phyloP scores from a whole-genome alignment of 1,139 yeast genomes.

The Pichia inconspicua region DNA sequence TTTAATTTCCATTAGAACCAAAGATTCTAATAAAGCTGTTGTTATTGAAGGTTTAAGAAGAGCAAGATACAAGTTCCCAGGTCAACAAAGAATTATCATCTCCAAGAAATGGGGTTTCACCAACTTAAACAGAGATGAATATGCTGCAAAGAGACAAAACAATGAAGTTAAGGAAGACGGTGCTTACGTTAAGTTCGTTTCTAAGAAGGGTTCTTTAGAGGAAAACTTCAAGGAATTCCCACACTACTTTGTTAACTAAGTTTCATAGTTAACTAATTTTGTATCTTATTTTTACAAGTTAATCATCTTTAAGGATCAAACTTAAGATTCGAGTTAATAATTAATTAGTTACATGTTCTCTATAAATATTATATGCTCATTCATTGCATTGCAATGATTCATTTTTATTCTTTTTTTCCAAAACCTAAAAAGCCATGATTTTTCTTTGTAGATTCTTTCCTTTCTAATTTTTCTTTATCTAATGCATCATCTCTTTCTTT shows the following conservation, averaged over 20 bases:
- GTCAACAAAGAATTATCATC: constrained; percentile 98
- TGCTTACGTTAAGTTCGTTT: constrained; percentile 98
- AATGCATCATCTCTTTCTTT: constrained; percentile 6
- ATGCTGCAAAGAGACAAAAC: constrained; percentile 86
- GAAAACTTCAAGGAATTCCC: constrained; percentile 94
- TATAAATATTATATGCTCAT: background rate
- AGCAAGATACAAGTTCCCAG: constrained; percentile 99
- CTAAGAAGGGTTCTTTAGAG: constrained; percentile 93
- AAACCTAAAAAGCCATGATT: constrained; percentile 14
- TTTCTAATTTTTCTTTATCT: constrained; percentile 2
- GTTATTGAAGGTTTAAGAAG: constrained; percentile 99
- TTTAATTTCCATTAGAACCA: constrained; percentile 96
- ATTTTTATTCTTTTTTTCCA: constrained; percentile 2
- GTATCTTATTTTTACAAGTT: constrained; percentile 4
- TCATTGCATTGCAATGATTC: background rate
- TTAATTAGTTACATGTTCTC: background rate
- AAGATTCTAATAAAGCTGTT: constrained; percentile 94
- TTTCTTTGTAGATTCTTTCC: constrained; percentile 6
- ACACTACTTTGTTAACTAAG: constrained; percentile 57
- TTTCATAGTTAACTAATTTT: constrained; percentile 14
- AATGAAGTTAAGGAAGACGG: constrained; percentile 99
- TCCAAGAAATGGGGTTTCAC: constrained; percentile 99
- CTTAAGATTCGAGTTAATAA: background rate
- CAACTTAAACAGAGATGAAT: constrained; percentile 95
- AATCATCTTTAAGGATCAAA: background rate